These are phyloP conservation scores for Oidium heveae DNA, from an alignment of 2,329 filamentous ascomycete species.

Conservation along the genomic window DNA sequence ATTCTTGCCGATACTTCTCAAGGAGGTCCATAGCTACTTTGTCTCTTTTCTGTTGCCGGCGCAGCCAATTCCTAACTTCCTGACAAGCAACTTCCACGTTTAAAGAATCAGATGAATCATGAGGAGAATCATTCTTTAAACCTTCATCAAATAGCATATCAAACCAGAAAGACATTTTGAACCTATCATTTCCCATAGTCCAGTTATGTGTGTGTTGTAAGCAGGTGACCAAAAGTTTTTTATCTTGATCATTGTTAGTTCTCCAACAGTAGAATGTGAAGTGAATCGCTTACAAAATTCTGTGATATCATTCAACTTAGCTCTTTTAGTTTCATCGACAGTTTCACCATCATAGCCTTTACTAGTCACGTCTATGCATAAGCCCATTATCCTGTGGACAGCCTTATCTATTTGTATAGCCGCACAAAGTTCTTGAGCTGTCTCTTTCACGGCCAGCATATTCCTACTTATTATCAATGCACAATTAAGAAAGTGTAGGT, in stretches of 20 bases:
- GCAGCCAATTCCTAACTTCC: conserved; percentile 36
- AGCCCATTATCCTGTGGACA: conserved; percentile 37
- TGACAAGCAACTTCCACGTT: conserved; percentile 30
- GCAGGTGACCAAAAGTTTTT: conserved; percentile 38
- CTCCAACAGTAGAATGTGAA: background rate
- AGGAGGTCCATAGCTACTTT: conserved; percentile 28
- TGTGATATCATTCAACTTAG: conserved; percentile 34
- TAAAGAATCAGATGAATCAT: conserved; percentile 25
- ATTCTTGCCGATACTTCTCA: conserved; percentile 22
- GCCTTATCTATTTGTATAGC: conserved; percentile 39
- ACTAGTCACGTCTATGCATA: conserved; percentile 40
- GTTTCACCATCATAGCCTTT: conserved; percentile 39
- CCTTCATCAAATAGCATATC: conserved; percentile 37
- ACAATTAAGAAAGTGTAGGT: conserved; percentile 37
- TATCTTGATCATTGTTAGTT: conserved; percentile 21
- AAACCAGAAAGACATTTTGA: conserved; percentile 46
- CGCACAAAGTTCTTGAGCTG: conserved; percentile 39
- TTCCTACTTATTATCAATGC: conserved; percentile 42
- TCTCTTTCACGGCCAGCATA: conserved; percentile 35
- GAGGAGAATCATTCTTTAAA: conserved; percentile 23
- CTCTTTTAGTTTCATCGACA: conserved; percentile 30
- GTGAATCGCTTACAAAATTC: conserved; percentile 28
- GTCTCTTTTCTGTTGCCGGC: conserved; percentile 33
- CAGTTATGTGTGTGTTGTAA: conserved; percentile 44
- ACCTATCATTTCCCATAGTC: conserved; percentile 42